phyloP scores from a whole-genome alignment of 2,329 filamentous ascomycete species.

The Diplodia mutila region DNA sequence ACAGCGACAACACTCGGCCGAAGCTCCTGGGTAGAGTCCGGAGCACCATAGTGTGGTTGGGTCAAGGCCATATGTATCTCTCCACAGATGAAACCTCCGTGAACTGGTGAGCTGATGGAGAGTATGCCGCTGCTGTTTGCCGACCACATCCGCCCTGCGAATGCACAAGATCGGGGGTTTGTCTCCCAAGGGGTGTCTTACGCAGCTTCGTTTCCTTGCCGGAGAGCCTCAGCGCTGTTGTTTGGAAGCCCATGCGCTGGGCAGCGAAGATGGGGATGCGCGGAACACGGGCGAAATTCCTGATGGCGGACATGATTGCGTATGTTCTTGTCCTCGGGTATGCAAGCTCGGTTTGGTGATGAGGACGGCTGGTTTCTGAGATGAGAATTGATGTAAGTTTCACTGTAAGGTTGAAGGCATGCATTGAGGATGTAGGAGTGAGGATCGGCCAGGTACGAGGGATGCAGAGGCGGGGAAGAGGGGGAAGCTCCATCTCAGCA shows the following conservation, averaged over 20 bases:
- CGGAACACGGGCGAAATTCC: conserved; percentile 36
- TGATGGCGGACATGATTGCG: conserved; percentile 38
- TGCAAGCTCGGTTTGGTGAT: conserved; percentile 34
- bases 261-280: conserved; percentile 34
- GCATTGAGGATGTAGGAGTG: not conserved
- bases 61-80: too few species aligned
- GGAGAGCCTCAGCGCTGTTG: conserved; percentile 39
- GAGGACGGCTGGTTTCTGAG: conserved; percentile 31
- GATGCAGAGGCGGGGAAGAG: not conserved
- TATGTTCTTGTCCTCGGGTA: conserved; percentile 1
- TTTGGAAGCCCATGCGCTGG: conserved; percentile 46
- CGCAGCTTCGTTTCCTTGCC: conserved; percentile 52
- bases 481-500: not conserved
- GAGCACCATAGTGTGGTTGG: too few species aligned
- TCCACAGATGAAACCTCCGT: not conserved
- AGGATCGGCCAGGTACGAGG: not conserved
- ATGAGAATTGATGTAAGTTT: conserved; percentile 12
- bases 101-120: not conserved
- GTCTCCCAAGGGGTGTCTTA: conserved; percentile 35
- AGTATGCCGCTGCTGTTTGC: not conserved
- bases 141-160: not conserved
- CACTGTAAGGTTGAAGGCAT: not conserved
- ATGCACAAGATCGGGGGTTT: not conserved
- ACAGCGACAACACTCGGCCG: not conserved
- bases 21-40: not conserved